Percentiles rank a stretch among this genome's conserved stretches.
These are phyloP conservation scores for Apophysomyces ossiformis DNA, from an alignment of 371 early-diverging fungal genomes.

Conservation along the genomic window DNA sequence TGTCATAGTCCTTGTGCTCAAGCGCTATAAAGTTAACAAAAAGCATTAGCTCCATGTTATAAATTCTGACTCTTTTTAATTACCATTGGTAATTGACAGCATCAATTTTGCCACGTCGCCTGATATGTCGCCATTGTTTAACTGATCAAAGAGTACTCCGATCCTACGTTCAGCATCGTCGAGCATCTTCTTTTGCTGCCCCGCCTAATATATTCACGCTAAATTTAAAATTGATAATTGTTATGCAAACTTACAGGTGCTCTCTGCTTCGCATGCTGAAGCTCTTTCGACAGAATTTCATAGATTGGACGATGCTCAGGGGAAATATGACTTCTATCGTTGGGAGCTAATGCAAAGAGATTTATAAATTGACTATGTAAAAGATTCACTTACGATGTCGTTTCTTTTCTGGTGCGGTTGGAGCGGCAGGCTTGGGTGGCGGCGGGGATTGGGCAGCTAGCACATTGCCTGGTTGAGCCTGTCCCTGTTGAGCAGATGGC, in stretches of 20 bases:
- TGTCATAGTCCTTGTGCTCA: conserved; percentile 19
- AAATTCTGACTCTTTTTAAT: not conserved
- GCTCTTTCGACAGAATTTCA: conserved; percentile 45
- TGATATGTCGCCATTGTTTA: conserved; percentile 74
- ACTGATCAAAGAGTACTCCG: conserved; percentile 71
- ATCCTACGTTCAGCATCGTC: conserved; percentile 80
- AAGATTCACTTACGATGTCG: conserved; percentile 20
- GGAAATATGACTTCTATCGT: conserved; percentile 84
- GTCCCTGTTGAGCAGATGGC: not conserved
- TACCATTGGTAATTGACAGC: conserved; percentile 62
- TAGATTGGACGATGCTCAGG: conserved; percentile 67
- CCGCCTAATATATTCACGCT: conserved; percentile 44
- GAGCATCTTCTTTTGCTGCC: conserved; percentile 62
- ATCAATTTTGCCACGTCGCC: conserved; percentile 59
- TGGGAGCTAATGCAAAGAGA: conserved; percentile 50
- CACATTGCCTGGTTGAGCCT: conserved; percentile 13
- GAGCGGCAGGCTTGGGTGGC: conserved; percentile 16
- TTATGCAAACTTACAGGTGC: conserved; percentile 47
- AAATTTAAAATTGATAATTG: not conserved
- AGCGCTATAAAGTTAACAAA: conserved; percentile 14
- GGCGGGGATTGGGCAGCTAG: conserved; percentile 9
- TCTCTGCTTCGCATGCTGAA: conserved; percentile 55
- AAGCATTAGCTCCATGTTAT: not conserved
- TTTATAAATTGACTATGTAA: not conserved
- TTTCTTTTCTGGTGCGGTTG: conserved; percentile 28